Percentiles rank a stretch among this genome's conserved stretches.
These are phyloP conservation scores for Camptophora hylomeconis DNA, from an alignment of 2,329 filamentous ascomycete species.

Conservation along the genomic window DNA sequence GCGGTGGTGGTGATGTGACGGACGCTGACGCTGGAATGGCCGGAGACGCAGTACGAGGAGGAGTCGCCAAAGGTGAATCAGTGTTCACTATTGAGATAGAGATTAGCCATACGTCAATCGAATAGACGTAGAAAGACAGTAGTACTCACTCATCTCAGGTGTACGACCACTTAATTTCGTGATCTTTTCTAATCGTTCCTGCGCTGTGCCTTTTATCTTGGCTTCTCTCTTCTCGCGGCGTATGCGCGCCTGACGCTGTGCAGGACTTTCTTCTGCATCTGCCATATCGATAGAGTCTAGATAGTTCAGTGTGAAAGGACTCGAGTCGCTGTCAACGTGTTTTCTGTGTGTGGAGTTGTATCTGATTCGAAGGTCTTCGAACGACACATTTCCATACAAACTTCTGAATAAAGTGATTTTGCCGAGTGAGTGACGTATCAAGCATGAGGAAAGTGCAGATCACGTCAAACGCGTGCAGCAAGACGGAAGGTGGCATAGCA, in stretches of 20 bases:
- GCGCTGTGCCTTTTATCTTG: conserved; percentile 46
- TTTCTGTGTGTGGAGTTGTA: no score
- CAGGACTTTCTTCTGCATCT: conserved; percentile 29
- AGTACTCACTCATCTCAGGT: conserved; percentile 25
- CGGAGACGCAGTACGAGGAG: conserved; percentile 19
- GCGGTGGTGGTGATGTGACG: conserved; percentile 9
- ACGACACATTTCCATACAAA: no score
- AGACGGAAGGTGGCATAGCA: no score
- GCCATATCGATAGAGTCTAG: conserved; percentile 8
- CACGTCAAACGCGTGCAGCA: no score
- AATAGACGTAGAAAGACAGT: neutral
- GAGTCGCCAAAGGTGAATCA: conserved; percentile 18
- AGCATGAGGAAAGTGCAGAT: no score
- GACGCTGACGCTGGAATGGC: conserved; percentile 9
- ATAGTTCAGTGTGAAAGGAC: no score
- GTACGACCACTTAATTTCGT: conserved; percentile 43
- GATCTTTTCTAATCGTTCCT: conserved; percentile 48
- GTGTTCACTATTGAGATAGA: conserved; percentile 13
- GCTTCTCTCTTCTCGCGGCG: conserved; percentile 51
- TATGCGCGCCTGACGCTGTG: conserved; percentile 41
- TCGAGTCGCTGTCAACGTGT: no score
- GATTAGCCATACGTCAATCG: conserved; percentile 5
- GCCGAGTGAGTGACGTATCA: no score
- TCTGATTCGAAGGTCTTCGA: no score
- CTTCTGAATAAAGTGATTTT: no score